Evolutionary conservation across 805 yeast genomes (phyloP), one percentile per base, ranked within the genome.

Genomic region (Torulaspora indica): DNA sequence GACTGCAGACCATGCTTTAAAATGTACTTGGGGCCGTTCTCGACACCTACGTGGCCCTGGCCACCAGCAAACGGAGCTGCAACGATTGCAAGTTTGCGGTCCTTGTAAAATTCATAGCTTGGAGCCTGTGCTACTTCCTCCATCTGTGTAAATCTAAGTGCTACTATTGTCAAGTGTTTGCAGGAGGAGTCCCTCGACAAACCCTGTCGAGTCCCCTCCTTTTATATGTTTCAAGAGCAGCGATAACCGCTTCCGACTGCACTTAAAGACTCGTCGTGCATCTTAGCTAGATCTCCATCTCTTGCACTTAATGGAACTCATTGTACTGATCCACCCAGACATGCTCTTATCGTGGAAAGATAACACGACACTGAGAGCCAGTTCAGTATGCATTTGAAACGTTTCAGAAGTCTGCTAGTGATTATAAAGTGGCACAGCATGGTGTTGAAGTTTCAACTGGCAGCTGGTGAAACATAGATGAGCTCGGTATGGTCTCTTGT

Each of bases 41-140:
- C 98, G 31, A 91, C 97, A 51, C 98, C 98, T 18, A 81, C 76
- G 60, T 87, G 86, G 32, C 88, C 90, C 66, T 91, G 98, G 49
- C 98, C 98, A 18, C 97, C 98, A 29, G 89, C 79, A 67, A 91
- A 93, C 41, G 98, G 98, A 0, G 96, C 97, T 14, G 82, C 73
- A 48, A 93, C 78, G 42, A 91, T 70, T n/a, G 88, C 76, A 29
- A 81, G 77, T 41, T 76, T 71, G 17, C 49, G 48, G 13, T 49
- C 47, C 15, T 45, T 72, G 57, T 75, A 76, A 60, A 71, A 79
- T 48, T 79, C 77, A 72, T 72, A 84, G 36, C 67, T 51, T 41
- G 68, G 34, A 10, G 40, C 4, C 2, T 38, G 40, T 20, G 34
- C 14, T 31, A 28, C 27, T 20, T 25, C 12, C 4, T 38, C 27